Conservation (phyloP, 345 rosid genomes). For the Mangifera indica region DNA sequence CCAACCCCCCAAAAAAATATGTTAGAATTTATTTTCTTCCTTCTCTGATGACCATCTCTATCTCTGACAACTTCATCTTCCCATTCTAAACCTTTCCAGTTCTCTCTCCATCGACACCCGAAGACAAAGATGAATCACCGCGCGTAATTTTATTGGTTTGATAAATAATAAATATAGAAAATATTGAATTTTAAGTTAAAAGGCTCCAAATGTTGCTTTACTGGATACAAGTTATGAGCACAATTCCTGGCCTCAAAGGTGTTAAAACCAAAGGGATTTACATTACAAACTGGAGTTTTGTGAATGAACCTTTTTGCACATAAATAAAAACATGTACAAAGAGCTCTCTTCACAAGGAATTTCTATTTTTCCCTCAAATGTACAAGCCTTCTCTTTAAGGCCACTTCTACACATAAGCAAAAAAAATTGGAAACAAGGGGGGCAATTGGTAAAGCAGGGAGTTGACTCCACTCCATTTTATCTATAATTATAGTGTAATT, state of each 20-base stretch:
- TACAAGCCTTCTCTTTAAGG: conserved; percentile 18
- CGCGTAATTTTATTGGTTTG: too few species aligned
- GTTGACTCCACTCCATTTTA: conserved; percentile 18
- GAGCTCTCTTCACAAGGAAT: conserved; percentile 23
- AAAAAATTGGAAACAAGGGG: not conserved
- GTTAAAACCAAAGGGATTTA: not conserved
- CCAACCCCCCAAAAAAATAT: too few species aligned
- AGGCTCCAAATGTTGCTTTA: too few species aligned
- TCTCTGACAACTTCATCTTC: too few species aligned
- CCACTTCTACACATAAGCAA: conserved; percentile 18
- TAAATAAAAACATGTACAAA: conserved; percentile 25
- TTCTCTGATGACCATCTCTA: too few species aligned
- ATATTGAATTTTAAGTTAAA: too few species aligned
- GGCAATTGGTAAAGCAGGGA: not conserved
- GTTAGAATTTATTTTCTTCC: too few species aligned
- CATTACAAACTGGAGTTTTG: not conserved
- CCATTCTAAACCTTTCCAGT: too few species aligned
- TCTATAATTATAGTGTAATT: conserved; percentile 29
- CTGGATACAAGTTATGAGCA: not conserved
- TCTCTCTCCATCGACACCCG: too few species aligned
- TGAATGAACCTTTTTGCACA: conserved; percentile 21
- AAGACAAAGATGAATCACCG: too few species aligned
- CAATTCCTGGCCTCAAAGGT: not conserved
- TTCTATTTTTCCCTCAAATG: conserved; percentile 24
- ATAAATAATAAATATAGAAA: too few species aligned